Percentiles rank a stretch among this genome's conserved stretches.
phyloP scores from a whole-genome alignment of 78 protist species.

The Dictyostelium purpureum region DNA sequence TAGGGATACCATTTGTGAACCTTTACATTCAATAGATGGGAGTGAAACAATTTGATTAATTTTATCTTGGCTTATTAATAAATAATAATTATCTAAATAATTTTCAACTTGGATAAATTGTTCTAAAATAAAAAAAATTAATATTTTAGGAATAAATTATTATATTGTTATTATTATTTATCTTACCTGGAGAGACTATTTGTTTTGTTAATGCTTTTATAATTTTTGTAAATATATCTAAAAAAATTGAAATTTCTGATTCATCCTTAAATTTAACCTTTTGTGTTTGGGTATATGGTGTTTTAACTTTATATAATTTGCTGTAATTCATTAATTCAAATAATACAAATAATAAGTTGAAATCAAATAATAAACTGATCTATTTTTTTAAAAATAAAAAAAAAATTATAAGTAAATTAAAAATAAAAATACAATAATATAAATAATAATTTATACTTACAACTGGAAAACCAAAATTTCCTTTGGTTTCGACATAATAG shows the following conservation, averaged over 20 bases:
- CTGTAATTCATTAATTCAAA: slow-evolving; percentile 27
- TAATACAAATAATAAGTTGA: slow-evolving; percentile 18
- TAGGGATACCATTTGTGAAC: neutral
- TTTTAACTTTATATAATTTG: slow-evolving; percentile 34
- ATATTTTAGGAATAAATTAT: no score
- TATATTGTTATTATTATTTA: no score
- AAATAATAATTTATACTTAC: slow-evolving; percentile 21
- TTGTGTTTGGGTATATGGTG: neutral
- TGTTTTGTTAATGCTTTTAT: neutral
- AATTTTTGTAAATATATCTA: neutral
- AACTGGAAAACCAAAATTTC: slow-evolving; percentile 26
- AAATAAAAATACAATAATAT: neutral
- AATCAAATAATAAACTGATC: slow-evolving; percentile 67
- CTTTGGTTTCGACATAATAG: slow-evolving; percentile 11
- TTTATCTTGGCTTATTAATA: neutral
- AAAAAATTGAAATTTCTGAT: neutral
- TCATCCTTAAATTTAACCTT: neutral
- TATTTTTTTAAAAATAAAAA: neutral
- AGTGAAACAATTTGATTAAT: neutral
- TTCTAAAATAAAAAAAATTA: neutral
- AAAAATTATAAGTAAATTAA: neutral
- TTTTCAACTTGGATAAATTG: neutral
- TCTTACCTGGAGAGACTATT: neutral
- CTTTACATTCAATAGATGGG: neutral
- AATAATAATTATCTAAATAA: neutral